phyloP scores from a whole-genome alignment of 345 rosid genomes.

The Streptanthus diversifolius region DNA sequence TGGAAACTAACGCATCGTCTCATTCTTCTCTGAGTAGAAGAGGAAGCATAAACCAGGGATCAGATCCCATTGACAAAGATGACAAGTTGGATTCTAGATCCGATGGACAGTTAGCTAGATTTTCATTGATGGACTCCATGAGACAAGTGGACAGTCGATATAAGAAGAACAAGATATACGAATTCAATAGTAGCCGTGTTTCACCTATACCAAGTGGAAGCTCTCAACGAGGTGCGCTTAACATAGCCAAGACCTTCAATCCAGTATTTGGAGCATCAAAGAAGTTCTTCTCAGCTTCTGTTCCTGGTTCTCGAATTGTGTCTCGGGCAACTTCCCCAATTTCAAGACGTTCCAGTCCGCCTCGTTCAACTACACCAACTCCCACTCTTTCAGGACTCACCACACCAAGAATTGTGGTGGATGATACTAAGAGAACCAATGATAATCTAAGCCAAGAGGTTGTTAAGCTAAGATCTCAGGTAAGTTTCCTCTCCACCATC shows the following conservation, averaged over 20 bases:
- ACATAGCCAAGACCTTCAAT: slow-evolving; percentile 71
- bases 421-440: slow-evolving; percentile 72
- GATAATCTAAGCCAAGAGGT: slow-evolving; percentile 87
- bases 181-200: slow-evolving; percentile 91
- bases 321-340: slow-evolving; percentile 99
- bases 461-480: slow-evolving; percentile 88
- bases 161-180: slow-evolving; percentile 85
- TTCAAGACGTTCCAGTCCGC: slow-evolving; percentile 91
- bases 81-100: slow-evolving; percentile 80
- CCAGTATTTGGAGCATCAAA: slow-evolving; percentile 93
- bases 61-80: slow-evolving; percentile 61
- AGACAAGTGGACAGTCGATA: slow-evolving; percentile 68
- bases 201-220: slow-evolving; percentile 91
- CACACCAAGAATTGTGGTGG: slow-evolving; percentile 67
- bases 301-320: slow-evolving; percentile 97
- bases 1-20: slow-evolving; percentile 61
- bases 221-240: slow-evolving; percentile 81
- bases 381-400: slow-evolving; percentile 90
- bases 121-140: slow-evolving; percentile 77
- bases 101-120: slow-evolving; percentile 76
- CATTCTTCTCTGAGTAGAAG: slow-evolving; percentile 72
- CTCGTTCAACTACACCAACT: slow-evolving; percentile 97
- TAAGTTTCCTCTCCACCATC: slow-evolving; percentile 21
- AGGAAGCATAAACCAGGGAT: slow-evolving; percentile 65
- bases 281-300: slow-evolving; percentile 96